A percentile compares a stretch with the other conserved stretches of the same genome.
phyloP scores from a whole-genome alignment of 176 grass and related monocot genomes.

The Oryza glaberrima region DNA sequence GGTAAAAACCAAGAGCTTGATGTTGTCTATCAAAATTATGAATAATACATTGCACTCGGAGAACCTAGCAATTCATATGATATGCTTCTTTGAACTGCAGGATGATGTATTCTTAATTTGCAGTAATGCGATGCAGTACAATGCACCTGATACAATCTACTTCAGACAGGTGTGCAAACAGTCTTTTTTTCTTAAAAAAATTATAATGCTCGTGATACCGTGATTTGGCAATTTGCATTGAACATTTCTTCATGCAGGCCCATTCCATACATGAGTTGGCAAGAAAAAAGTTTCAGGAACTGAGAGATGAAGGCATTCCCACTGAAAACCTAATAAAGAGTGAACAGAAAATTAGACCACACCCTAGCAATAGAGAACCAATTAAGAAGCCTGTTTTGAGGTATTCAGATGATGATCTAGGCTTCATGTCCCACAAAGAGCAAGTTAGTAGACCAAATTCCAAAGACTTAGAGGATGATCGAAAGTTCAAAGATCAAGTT shows the following conservation, averaged over 20 bases:
- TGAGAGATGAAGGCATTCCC: conserved; percentile 72
- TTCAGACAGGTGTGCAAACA: conserved; percentile 85
- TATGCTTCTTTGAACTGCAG: conserved; percentile 60
- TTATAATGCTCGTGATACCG: background rate
- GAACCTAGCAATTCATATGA: conserved; percentile 11
- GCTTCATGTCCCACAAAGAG: conserved; percentile 47
- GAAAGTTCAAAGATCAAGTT: conserved; percentile 33
- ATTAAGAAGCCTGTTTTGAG: conserved; percentile 56
- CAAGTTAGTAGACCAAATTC: conserved; percentile 41
- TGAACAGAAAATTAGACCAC: conserved; percentile 61
- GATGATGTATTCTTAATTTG: conserved; percentile 99
- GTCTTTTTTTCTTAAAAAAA: conserved; percentile 25
- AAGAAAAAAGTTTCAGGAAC: conserved; percentile 89
- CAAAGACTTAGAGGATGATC: conserved; percentile 25
- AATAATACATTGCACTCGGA: background rate
- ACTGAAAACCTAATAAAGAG: conserved; percentile 52
- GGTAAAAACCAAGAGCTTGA: background rate
- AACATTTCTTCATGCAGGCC: conserved; percentile 61
- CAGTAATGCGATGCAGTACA: conserved; percentile 98
- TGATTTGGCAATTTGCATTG: conserved; percentile 14
- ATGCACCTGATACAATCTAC: conserved; percentile 95
- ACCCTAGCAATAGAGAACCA: conserved; percentile 48
- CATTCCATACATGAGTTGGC: conserved; percentile 96
- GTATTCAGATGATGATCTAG: conserved; percentile 51
- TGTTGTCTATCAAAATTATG: conserved; percentile 15